A percentile compares a stretch with the other conserved stretches of the same genome.
phyloP scores from a whole-genome alignment of 2,329 filamentous ascomycete genomes.

The Fusarium foetens region DNA sequence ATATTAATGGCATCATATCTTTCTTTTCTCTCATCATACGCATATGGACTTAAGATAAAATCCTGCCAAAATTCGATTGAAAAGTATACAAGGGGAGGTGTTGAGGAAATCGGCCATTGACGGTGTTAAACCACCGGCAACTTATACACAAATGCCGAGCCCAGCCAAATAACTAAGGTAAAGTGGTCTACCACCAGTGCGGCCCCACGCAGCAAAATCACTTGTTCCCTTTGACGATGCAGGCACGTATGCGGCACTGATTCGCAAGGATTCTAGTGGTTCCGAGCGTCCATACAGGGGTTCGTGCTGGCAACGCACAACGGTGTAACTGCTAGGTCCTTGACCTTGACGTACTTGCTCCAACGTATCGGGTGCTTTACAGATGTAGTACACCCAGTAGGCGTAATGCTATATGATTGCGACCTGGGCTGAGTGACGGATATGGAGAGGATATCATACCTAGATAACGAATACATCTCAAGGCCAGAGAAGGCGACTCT shows the following conservation, averaged over 20 bases:
- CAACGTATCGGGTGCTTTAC: background rate
- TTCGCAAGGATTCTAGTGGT: background rate
- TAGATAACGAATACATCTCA: background rate
- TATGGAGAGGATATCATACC: background rate
- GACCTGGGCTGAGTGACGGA: background rate
- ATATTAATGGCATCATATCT: too few relatives aligned
- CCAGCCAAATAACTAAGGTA: constrained; percentile 7
- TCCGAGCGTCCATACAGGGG: background rate
- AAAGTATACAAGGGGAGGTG: background rate
- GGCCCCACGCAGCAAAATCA: background rate
- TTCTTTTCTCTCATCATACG: background rate
- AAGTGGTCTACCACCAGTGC: background rate
- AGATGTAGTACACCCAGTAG: background rate
- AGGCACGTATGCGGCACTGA: background rate
- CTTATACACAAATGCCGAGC: constrained; percentile 30
- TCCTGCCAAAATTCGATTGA: background rate
- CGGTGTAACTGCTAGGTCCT: background rate
- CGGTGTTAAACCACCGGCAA: constrained; percentile 21
- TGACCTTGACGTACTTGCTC: background rate
- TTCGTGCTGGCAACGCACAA: background rate
- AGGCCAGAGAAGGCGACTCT: background rate
- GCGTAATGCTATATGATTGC: background rate
- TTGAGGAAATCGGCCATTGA: background rate
- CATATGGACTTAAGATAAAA: background rate
- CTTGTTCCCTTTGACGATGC: background rate